These are phyloP conservation scores for Polytrichum commune DNA, from an alignment of 225 moss, liverwort and hornwort genomes.

Conservation along the genomic window DNA sequence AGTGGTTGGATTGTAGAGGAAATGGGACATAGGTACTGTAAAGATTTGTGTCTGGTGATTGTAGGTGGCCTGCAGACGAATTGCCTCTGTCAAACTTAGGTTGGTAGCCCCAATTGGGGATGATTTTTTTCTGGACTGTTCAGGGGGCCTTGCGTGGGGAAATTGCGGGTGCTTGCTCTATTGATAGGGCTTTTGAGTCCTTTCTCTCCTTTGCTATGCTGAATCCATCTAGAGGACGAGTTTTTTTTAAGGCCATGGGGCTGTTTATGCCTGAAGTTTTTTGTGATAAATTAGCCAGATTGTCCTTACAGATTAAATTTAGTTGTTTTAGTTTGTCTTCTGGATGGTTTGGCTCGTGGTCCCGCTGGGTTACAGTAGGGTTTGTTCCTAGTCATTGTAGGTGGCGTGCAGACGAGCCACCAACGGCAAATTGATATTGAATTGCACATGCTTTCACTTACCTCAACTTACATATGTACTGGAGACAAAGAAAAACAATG, in stretches of 20 bases:
- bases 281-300: no score
- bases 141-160: background rate
- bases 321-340: no score
- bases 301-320: no score
- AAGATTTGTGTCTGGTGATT: no score
- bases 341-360: no score
- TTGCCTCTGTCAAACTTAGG: conserved; percentile 17
- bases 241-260: background rate
- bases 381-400: no score
- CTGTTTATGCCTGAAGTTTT: background rate
- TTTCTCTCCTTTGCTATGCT: no score
- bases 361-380: no score
- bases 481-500: background rate
- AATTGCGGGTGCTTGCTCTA: background rate
- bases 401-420: conserved; percentile 11
- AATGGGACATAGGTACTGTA: no score
- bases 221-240: background rate
- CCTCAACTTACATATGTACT: background rate
- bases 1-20: no score
- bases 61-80: conserved; percentile 7
- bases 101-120: background rate
- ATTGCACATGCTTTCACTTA: conserved; percentile 9
- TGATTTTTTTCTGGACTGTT: background rate
- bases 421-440: conserved; percentile 5
- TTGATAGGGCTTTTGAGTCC: background rate